These are phyloP conservation scores for Mycena chlorophos DNA, from an alignment of 768 basidiomycete genomes.

Conservation along the genomic window DNA sequence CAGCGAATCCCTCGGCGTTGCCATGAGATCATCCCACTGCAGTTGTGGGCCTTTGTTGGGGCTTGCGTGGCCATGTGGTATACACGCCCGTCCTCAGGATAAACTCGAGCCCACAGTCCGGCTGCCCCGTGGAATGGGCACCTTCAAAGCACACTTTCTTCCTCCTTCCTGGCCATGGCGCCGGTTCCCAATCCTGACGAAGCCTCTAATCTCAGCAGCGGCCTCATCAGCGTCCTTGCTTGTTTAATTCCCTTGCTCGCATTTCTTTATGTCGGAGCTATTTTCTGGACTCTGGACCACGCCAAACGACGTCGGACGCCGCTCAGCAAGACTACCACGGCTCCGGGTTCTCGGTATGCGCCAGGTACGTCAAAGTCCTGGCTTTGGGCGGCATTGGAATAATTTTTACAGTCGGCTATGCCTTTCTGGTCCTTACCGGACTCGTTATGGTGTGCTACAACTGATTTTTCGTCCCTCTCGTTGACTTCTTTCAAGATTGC, in stretches of 20 bases:
- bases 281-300: conserved; percentile 52
- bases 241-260: conserved; percentile 37
- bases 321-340: conserved; percentile 51
- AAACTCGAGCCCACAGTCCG: too few relatives aligned
- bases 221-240: conserved; percentile 37
- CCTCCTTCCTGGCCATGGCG: conserved; percentile 10
- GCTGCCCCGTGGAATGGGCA: neutral
- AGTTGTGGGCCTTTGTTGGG: too few relatives aligned
- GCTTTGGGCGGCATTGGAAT: conserved; percentile 11
- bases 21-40: too few relatives aligned
- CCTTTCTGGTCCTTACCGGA: conserved; percentile 49
- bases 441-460: conserved; percentile 43
- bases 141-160: neutral
- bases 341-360: conserved; percentile 49
- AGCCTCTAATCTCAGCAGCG: conserved; percentile 33
- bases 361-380: conserved; percentile 43
- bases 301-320: conserved; percentile 46
- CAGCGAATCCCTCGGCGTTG: too few relatives aligned
- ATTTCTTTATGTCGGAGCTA: conserved; percentile 49
- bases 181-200: conserved; percentile 11
- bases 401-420: conserved; percentile 46
- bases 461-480: neutral
- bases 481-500: conserved; percentile 41
- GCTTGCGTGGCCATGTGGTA: too few relatives aligned
- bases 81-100: neutral